Conservation (phyloP, 2,329 filamentous ascomycete genomes). For the Fusarium beomiforme region DNA sequence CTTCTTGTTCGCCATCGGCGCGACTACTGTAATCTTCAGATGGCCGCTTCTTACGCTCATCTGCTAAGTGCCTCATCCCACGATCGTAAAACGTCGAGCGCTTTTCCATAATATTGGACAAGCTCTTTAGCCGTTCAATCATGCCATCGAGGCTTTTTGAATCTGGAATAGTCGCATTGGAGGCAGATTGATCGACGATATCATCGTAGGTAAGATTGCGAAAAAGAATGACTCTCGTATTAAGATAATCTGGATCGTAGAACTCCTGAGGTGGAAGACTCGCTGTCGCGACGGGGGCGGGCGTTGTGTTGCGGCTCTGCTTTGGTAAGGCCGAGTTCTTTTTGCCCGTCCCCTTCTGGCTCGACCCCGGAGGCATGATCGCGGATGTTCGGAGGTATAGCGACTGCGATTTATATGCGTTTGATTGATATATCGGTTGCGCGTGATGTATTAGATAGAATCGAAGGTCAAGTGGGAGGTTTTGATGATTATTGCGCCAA, state of each 20-base stretch:
- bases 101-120: slow-evolving; percentile 74
- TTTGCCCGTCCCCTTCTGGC: slow-evolving; percentile 72
- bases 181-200: slow-evolving; percentile 70
- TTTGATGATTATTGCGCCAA: slow-evolving; percentile 30
- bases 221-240: slow-evolving; percentile 68
- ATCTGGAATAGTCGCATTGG: slow-evolving; percentile 68
- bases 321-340: slow-evolving; percentile 71
- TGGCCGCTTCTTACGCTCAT: slow-evolving; percentile 69
- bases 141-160: slow-evolving; percentile 72
- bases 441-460: slow-evolving; percentile 3
- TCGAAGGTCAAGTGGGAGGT: neutral
- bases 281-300: slow-evolving; percentile 57
- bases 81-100: slow-evolving; percentile 75
- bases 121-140: slow-evolving; percentile 69
- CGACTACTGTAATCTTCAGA: slow-evolving; percentile 64
- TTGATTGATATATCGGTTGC: neutral
- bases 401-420: neutral
- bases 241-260: slow-evolving; percentile 72
- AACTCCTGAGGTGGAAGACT: slow-evolving; percentile 65
- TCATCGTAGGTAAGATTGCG: slow-evolving; percentile 74
- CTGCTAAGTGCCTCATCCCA: slow-evolving; percentile 76
- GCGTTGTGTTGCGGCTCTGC: slow-evolving; percentile 83
- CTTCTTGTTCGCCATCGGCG: slow-evolving; percentile 59
- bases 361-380: slow-evolving; percentile 66
- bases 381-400: neutral